These are phyloP conservation scores for Fistulinella prunicolor DNA, from an alignment of 768 basidiomycete species.

Conservation along the genomic window DNA sequence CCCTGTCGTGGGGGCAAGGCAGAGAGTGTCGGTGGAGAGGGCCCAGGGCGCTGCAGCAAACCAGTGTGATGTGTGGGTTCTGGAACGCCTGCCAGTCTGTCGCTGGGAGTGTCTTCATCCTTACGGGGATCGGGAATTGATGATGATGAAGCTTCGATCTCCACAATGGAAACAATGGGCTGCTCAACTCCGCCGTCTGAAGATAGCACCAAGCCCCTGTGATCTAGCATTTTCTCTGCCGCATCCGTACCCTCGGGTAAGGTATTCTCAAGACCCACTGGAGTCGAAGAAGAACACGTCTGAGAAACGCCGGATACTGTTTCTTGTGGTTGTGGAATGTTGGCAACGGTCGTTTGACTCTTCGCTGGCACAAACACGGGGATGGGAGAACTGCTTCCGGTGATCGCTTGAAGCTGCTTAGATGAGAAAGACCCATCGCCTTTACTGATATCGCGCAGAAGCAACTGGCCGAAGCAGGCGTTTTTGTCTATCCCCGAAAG, in stretches of 20 bases:
- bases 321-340: slow-evolving; percentile 6
- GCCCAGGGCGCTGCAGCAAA: background rate
- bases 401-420: background rate
- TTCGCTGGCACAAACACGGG: background rate
- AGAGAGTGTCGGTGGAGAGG: background rate
- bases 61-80: background rate
- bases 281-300: background rate
- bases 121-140: background rate
- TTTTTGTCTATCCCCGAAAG: slow-evolving; percentile 10
- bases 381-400: background rate
- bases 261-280: background rate
- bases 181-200: slow-evolving; percentile 3
- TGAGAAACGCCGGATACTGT: background rate
- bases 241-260: background rate
- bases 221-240: background rate
- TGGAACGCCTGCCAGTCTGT: background rate
- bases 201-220: background rate
- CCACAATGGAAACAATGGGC: background rate
- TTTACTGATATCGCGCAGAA: background rate
- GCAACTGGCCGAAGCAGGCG: background rate
- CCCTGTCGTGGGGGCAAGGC: background rate
- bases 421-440: background rate
- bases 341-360: background rate
- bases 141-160: background rate
- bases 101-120: background rate